Base-by-base conservation (phyloP, 768 basidiomycete genomes). In the Serendipita sp. region DNA sequence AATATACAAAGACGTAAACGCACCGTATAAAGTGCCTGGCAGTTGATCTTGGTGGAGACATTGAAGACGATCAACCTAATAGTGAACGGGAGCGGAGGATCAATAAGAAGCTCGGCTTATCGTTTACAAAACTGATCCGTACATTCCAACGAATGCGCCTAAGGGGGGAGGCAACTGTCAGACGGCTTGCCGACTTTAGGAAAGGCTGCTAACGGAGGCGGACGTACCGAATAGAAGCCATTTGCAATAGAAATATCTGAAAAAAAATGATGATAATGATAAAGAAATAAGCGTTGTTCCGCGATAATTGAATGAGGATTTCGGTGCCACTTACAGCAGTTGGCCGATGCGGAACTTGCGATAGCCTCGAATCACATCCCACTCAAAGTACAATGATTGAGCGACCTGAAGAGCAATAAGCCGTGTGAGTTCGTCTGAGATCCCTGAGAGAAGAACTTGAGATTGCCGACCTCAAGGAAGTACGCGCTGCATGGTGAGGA, bases 141-240 rank as follows among this genome's bases (percentile, higher is more conserved):
- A 86, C 86, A 88, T 85, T 70, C 86, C 86, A 64, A 86, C 76
- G 66, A 87, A 73, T 2, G 86, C 82, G 67, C 86, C 77, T 60
- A 37, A 30, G 16, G 24, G 10, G n/a, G n/a, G 35, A n/a, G n/a
- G 28, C 56, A 35, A 18, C 16, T n/a, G 34, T 28, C 37, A 37
- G 56, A 24, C 11, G n/a, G 8, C 48, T 5, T 18, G 18, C 30
- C 24, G 37, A 32, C 7, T n/a, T 53, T 7, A 34, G 16, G 16
- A 34, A 5, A 10, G 18, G 24, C 24, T 32, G 10, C 30, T n/a
- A 60, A 32, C 37, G 28, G 56, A 28, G 4, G 35, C 28, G 56
- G 34, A 51, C 56, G 30, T 60, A 60, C 56, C 56, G 3, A 88
- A 73, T 44, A 87, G 73, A 69, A 77, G 80, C 70, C 87, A 88